Conservation (phyloP, 805 yeast species). For the Maudiozyma pseudohumilis region DNA sequence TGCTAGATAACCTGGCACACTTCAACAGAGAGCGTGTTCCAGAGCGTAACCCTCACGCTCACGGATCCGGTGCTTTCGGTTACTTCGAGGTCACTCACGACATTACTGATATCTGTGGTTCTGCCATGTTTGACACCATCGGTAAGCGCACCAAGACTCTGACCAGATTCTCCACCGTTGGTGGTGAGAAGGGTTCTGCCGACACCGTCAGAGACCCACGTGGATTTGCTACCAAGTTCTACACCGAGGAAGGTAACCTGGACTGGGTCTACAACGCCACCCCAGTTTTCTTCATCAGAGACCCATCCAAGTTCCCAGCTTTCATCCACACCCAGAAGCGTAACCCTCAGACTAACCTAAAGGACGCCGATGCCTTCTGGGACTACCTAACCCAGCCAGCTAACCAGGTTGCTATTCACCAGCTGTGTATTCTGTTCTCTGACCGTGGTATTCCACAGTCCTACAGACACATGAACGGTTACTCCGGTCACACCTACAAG, state of each 20-base stretch:
- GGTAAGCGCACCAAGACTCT: slow-evolving; percentile 73
- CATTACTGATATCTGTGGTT: slow-evolving; percentile 58
- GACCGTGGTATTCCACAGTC: slow-evolving; percentile 55
- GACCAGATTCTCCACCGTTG: slow-evolving; percentile 67
- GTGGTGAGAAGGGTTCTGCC: slow-evolving; percentile 59
- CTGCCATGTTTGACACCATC: slow-evolving; percentile 58
- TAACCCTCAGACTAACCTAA: slow-evolving; percentile 60
- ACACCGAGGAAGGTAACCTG: slow-evolving; percentile 57
- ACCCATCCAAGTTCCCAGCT: slow-evolving; percentile 53
- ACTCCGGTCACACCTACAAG: slow-evolving; percentile 58
- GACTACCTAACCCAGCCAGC: slow-evolving; percentile 53
- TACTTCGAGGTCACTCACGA: slow-evolving; percentile 81
- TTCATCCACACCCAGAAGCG: slow-evolving; percentile 66
- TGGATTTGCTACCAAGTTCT: slow-evolving; percentile 56
- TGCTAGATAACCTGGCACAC: slow-evolving; percentile 75
- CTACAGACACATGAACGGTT: slow-evolving; percentile 52
- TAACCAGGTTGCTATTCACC: slow-evolving; percentile 72
- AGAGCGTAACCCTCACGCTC: slow-evolving; percentile 88
- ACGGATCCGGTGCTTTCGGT: slow-evolving; percentile 88
- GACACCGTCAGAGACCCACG: slow-evolving; percentile 63
- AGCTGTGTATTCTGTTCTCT: slow-evolving; percentile 49
- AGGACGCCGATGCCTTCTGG: slow-evolving; percentile 79
- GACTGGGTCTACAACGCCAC: slow-evolving; percentile 72
- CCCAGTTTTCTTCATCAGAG: slow-evolving; percentile 55
- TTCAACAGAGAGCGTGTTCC: slow-evolving; percentile 87